Evolutionary conservation across 306 rosid genomes (phyloP).

Genomic region (Gastrolobium villosum): DNA sequence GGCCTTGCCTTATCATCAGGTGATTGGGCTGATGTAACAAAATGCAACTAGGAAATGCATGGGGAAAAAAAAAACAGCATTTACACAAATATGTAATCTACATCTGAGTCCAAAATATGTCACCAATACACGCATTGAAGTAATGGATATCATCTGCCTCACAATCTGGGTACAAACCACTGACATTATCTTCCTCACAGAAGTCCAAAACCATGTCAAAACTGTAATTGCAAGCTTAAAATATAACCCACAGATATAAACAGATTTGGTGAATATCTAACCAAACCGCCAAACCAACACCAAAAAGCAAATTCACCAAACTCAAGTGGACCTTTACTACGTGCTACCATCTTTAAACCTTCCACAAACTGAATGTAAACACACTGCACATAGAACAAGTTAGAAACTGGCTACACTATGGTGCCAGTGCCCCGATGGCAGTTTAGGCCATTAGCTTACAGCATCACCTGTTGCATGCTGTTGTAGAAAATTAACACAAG

Average conservation of each 20-base stretch:
- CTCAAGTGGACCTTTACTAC: constrained; percentile 57
- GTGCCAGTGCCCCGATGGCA: constrained; percentile 88
- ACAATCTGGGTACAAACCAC: constrained; percentile 57
- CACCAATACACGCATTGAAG: constrained; percentile 53
- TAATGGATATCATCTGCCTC: constrained; percentile 49
- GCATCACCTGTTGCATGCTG: constrained; percentile 61
- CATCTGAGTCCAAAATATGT: constrained; percentile 50
- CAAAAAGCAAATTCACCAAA: constrained; percentile 58
- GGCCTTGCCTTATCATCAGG: too few species aligned
- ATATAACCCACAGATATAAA: constrained; percentile 45
- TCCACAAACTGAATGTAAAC: constrained; percentile 64
- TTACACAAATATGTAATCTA: constrained; percentile 52
- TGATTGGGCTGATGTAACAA: too few species aligned
- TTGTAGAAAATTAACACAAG: constrained; percentile 68
- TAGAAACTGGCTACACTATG: constrained; percentile 66
- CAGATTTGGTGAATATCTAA: constrained; percentile 56
- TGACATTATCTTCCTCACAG: constrained; percentile 48
- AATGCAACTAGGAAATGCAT: not conserved
- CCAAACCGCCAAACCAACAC: constrained; percentile 60
- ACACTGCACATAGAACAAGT: constrained; percentile 79
- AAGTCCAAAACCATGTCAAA: constrained; percentile 57
- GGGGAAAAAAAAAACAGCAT: not conserved
- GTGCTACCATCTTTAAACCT: constrained; percentile 57
- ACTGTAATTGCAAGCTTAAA: constrained; percentile 58
- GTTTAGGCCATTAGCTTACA: constrained; percentile 67